A percentile compares a stretch with the other conserved stretches of the same genome.
Evolutionary conservation across 2,329 filamentous ascomycete genomes (phyloP).

Genomic region (Thermoascus crustaceus): DNA sequence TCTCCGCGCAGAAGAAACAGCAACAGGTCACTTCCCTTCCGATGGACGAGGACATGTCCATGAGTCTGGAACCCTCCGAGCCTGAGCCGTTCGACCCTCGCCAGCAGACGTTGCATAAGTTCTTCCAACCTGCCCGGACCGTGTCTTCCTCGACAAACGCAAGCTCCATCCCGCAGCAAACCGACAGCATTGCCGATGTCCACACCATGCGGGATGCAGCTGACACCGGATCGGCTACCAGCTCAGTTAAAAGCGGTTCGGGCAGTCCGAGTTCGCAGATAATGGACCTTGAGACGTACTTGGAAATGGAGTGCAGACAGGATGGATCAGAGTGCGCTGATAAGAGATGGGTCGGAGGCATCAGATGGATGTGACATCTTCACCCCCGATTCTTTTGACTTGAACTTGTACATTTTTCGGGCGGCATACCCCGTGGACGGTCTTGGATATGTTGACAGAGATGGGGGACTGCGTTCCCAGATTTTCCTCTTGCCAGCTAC

Average conservation of each 20-base stretch:
- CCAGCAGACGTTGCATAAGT: slow-evolving; percentile 33
- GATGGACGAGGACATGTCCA: slow-evolving; percentile 20
- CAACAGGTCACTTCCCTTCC: slow-evolving; percentile 9
- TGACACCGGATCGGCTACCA: slow-evolving; percentile 1
- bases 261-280: slow-evolving; percentile 16
- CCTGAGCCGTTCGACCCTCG: slow-evolving; percentile 28
- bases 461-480: too few species aligned
- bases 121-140: slow-evolving; percentile 29
- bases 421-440: neutral
- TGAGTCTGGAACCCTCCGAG: slow-evolving; percentile 14
- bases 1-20: slow-evolving; percentile 30
- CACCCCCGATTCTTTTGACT: too few species aligned
- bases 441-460: neutral
- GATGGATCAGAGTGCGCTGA: slow-evolving; percentile 13
- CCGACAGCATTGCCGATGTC: too few species aligned
- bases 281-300: slow-evolving; percentile 23
- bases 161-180: too few species aligned
- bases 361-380: slow-evolving; percentile 26
- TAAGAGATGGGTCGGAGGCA: slow-evolving; percentile 19
- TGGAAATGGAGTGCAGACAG: slow-evolving; percentile 20
- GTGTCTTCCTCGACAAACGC: slow-evolving; percentile 8
- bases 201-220: neutral
- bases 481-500: neutral
- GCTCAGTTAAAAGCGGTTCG: slow-evolving; percentile 14
- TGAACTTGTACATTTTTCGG: slow-evolving; percentile 3